phyloP scores from a whole-genome alignment of 2,329 filamentous ascomycete genomes.

The Fusarium udum region DNA sequence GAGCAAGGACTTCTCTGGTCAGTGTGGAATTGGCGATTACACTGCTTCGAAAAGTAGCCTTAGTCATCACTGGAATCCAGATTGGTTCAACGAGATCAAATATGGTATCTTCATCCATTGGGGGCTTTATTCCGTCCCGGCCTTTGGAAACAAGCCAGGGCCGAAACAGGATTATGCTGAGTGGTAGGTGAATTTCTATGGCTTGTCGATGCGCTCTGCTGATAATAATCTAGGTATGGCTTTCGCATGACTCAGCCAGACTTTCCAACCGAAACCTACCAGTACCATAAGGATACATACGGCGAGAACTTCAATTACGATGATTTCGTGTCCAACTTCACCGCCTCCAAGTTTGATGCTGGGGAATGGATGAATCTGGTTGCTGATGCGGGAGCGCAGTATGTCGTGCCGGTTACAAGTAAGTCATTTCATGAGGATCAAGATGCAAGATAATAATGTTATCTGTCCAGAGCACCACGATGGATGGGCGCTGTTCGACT shows the following conservation, averaged over 20 bases:
- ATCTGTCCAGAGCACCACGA: not conserved
- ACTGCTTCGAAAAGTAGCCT: not conserved
- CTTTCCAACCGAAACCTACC: not conserved
- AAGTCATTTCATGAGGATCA: not conserved
- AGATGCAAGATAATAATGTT: not conserved
- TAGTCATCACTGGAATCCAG: not conserved
- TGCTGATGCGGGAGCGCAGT: not conserved
- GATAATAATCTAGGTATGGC: not conserved
- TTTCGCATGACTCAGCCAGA: not conserved
- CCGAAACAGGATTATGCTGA: not conserved
- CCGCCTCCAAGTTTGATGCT: not conserved
- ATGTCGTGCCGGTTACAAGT: not conserved
- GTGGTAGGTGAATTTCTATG: not conserved
- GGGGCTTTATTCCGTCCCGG: not conserved
- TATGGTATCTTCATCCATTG: not conserved
- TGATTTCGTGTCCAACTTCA: not conserved
- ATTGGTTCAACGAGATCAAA: not conserved
- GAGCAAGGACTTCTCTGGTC: not conserved
- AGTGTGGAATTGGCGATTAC: not conserved
- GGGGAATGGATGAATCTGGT: not conserved
- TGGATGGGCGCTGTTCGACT: not conserved
- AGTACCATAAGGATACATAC: not conserved
- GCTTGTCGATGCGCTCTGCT: not conserved
- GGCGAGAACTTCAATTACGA: not conserved
- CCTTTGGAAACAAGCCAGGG: not conserved